Evolutionary conservation across 208 protist species (phyloP).

Genomic region (Crithidia expoeki): DNA sequence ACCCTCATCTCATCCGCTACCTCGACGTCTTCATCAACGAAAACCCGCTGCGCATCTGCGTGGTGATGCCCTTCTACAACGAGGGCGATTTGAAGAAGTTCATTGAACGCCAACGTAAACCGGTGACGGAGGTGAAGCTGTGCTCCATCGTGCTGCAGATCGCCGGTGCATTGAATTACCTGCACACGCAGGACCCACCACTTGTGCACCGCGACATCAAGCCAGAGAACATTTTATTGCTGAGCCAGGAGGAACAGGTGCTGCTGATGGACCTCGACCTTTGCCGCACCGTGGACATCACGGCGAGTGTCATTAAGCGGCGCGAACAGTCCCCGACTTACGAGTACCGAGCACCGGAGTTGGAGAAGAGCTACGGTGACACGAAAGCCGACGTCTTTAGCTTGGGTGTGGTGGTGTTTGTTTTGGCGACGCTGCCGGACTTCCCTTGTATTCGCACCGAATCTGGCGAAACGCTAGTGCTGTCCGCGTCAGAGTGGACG

Average conservation of each 20-base stretch:
- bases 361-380: conserved; percentile 44
- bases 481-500: conserved; percentile 67
- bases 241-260: conserved; percentile 82
- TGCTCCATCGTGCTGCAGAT: conserved; percentile 86
- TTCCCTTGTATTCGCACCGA: conserved; percentile 58
- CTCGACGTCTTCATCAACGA: conserved; percentile 68
- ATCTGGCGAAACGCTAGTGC: conserved; percentile 52
- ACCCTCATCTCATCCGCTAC: conserved; percentile 86
- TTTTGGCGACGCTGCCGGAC: conserved; percentile 78
- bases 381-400: conserved; percentile 88
- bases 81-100: conserved; percentile 76
- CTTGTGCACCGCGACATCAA: conserved; percentile 91
- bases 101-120: conserved; percentile 55
- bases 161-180: conserved; percentile 71
- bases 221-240: conserved; percentile 87
- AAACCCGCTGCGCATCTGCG: conserved; percentile 56
- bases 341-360: conserved; percentile 82
- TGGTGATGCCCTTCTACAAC: conserved; percentile 89
- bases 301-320: conserved; percentile 45
- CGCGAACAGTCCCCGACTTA: conserved; percentile 58
- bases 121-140: conserved; percentile 67
- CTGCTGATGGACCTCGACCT: conserved; percentile 90
- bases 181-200: conserved; percentile 79
- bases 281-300: conserved; percentile 62
- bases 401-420: conserved; percentile 81